Evolutionary conservation across 129 eudicot species (phyloP).

Genomic region (Artemisia annua): DNA sequence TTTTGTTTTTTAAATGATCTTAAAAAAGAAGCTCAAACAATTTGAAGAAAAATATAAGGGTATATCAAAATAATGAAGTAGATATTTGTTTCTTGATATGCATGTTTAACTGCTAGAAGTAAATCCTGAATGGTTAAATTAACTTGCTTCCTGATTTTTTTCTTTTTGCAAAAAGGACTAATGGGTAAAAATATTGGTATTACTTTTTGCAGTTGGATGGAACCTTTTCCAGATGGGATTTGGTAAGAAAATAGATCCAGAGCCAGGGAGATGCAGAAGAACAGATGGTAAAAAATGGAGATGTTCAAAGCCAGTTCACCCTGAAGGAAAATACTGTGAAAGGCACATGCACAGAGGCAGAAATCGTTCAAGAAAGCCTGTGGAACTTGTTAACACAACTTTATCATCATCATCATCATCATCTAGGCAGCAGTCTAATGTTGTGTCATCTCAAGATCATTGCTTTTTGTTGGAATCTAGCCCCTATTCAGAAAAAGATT

Average conservation of each 20-base stretch:
- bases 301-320: conserved; percentile 87
- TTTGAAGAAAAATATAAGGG: too few relatives aligned
- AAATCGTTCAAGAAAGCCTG: conserved; percentile 99
- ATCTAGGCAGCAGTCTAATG: conserved; percentile 44
- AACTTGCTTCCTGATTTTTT: too few relatives aligned
- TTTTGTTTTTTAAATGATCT: too few relatives aligned
- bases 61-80: too few relatives aligned
- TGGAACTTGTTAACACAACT: conserved; percentile 48
- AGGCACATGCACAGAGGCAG: conserved; percentile 99
- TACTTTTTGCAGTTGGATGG: conserved; percentile 66
- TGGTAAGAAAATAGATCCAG: conserved; percentile 87
- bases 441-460: conserved; percentile 37
- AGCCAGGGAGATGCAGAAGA: conserved; percentile 96
- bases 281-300: conserved; percentile 99
- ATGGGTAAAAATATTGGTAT: too few relatives aligned
- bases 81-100: too few relatives aligned
- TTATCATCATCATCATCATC: conserved; percentile 36
- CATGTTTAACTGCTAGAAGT: too few relatives aligned
- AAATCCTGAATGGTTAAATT: not conserved
- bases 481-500: conserved; percentile 50
- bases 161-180: too few relatives aligned
- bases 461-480: conserved; percentile 58
- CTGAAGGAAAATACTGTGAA: conserved; percentile 95
- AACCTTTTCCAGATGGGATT: conserved; percentile 82
- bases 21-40: too few relatives aligned